Conservation (phyloP, 352 stramenopile species). For the Phytophthora podocarpi region DNA sequence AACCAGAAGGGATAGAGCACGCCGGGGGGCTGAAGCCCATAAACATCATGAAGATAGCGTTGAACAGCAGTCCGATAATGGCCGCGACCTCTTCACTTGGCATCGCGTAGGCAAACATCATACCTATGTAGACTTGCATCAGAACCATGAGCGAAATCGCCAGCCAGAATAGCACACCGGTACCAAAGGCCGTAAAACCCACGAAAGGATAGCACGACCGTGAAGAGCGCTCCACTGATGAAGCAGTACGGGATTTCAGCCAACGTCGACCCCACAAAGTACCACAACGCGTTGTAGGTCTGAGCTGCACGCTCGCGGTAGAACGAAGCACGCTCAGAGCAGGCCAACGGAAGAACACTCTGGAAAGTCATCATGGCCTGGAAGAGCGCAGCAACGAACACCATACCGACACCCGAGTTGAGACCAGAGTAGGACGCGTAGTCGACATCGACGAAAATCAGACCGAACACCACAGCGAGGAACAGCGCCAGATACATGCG, state of each 20-base stretch:
- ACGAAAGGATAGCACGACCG: constrained; percentile 41
- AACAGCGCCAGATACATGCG: constrained; percentile 75
- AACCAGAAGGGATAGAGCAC: too few species aligned
- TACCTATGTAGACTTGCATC: constrained; percentile 67
- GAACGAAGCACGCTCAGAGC: constrained; percentile 51
- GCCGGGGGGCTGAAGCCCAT: too few species aligned
- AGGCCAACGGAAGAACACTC: constrained; percentile 66
- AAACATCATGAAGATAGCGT: constrained; percentile 49
- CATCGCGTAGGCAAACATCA: constrained; percentile 70
- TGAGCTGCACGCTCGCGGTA: constrained; percentile 85
- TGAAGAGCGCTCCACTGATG: constrained; percentile 41
- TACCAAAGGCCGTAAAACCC: constrained; percentile 34
- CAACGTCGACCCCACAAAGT: constrained; percentile 53
- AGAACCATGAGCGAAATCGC: constrained; percentile 28
- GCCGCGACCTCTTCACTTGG: constrained; percentile 49
- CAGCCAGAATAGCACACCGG: constrained; percentile 31
- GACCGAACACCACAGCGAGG: constrained; percentile 69
- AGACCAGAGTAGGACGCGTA: constrained; percentile 41
- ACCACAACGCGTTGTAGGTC: constrained; percentile 79
- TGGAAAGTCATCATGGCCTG: constrained; percentile 71
- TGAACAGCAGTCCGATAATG: constrained; percentile 48
- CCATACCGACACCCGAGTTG: constrained; percentile 57
- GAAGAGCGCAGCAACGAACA: constrained; percentile 64
- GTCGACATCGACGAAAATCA: constrained; percentile 51
- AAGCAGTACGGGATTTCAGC: constrained; percentile 78